Evolutionary conservation across 2,329 filamentous ascomycete species (phyloP).

Genomic region (Fusarium burgessii): DNA sequence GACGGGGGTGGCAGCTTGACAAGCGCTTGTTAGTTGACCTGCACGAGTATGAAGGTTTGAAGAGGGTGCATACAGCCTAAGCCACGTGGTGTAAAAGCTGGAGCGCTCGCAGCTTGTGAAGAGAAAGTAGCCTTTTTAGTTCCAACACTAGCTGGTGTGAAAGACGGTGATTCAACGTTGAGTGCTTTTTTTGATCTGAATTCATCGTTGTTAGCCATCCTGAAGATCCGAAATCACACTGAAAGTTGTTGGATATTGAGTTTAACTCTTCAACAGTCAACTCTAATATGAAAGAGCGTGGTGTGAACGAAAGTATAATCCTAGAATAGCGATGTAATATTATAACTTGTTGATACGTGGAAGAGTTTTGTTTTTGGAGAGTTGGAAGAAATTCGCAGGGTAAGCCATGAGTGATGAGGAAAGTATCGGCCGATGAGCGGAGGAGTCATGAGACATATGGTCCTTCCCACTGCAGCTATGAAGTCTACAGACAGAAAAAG

Average conservation of each 20-base stretch:
- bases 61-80: slow-evolving; percentile 53
- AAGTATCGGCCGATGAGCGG: slow-evolving; percentile 26
- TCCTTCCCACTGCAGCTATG: slow-evolving; percentile 11
- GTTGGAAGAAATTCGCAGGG: neutral
- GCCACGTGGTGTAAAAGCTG: slow-evolving; percentile 83
- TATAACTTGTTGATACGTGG: neutral
- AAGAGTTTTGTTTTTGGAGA: slow-evolving; percentile 1
- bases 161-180: slow-evolving; percentile 96
- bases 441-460: slow-evolving; percentile 20
- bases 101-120: slow-evolving; percentile 89
- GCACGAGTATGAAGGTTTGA: neutral
- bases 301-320: slow-evolving; percentile 3
- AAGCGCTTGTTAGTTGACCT: slow-evolving; percentile 18
- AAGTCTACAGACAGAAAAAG: slow-evolving; percentile 8
- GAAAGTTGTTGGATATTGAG: neutral
- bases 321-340: neutral
- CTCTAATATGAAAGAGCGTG: neutral
- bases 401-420: slow-evolving; percentile 1
- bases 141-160: slow-evolving; percentile 75
- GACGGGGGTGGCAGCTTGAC: slow-evolving; percentile 53
- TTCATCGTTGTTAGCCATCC: slow-evolving; percentile 29
- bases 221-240: neutral
- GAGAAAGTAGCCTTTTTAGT: slow-evolving; percentile 83
- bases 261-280: neutral
- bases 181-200: slow-evolving; percentile 76